phyloP scores from a whole-genome alignment of 768 basidiomycete genomes.

The Collybia sordida region DNA sequence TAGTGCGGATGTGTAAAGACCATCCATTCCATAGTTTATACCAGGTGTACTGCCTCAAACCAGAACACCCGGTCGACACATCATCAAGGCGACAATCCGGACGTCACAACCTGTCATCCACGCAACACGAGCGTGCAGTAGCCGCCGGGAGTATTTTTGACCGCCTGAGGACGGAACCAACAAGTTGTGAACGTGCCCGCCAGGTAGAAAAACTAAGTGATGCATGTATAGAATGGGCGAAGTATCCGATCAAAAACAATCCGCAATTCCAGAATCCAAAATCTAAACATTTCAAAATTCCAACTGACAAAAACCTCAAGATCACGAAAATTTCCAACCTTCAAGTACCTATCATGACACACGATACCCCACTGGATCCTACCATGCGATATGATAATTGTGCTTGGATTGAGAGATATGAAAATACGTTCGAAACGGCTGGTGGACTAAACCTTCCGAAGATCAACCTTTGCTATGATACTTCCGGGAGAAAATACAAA shows the following conservation, averaged over 20 bases:
- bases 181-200: conserved; percentile 35
- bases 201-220: conserved; percentile 61
- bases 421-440: conserved; percentile 53
- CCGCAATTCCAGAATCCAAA: conserved; percentile 12
- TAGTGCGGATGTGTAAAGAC: conserved; percentile 79
- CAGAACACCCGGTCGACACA: conserved; percentile 20
- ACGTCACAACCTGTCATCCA: conserved; percentile 37
- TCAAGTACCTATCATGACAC: conserved; percentile 84
- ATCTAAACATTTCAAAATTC: conserved; percentile 38
- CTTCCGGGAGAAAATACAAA: conserved; percentile 62
- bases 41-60: conserved; percentile 77
- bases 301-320: conserved; percentile 29
- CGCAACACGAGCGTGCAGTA: conserved; percentile 56
- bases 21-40: conserved; percentile 95
- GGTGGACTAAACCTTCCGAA: conserved; percentile 88
- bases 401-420: conserved; percentile 68
- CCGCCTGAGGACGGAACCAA: conserved; percentile 43
- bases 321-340: conserved; percentile 53
- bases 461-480: conserved; percentile 68
- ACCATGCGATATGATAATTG: conserved; percentile 67
- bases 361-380: conserved; percentile 64
- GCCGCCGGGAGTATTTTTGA: conserved; percentile 68
- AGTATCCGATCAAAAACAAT: conserved; percentile 47
- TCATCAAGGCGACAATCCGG: conserved; percentile 43
- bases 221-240: conserved; percentile 76